phyloP scores from a whole-genome alignment of 2,329 filamentous ascomycete genomes.

The Trichoderma brevicompactum region DNA sequence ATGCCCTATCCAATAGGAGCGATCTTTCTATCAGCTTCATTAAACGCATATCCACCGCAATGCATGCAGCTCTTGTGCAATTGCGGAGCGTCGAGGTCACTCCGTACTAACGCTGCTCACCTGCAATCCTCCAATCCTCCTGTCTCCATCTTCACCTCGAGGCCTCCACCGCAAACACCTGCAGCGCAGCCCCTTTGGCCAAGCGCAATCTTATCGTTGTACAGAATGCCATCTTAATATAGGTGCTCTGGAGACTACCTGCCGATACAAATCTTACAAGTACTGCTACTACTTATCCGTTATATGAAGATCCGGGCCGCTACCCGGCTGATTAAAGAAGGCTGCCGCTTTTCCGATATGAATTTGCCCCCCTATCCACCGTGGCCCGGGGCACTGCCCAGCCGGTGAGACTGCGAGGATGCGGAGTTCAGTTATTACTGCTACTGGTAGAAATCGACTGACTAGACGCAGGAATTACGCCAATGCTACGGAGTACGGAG shows the following conservation, averaged over 20 bases:
- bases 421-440: slow-evolving; percentile 13
- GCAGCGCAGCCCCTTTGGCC: slow-evolving; percentile 1
- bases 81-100: not conserved
- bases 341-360: slow-evolving; percentile 22
- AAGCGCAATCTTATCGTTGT: slow-evolving; percentile 16
- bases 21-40: slow-evolving; percentile 7
- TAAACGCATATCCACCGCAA: slow-evolving; percentile 26
- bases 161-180: not conserved
- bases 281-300: not conserved
- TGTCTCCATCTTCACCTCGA: slow-evolving; percentile 10
- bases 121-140: slow-evolving; percentile 3
- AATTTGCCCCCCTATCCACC: slow-evolving; percentile 4
- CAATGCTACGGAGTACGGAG: slow-evolving; percentile 8
- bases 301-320: slow-evolving; percentile 19
- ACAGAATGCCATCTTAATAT: slow-evolving; percentile 8
- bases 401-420: slow-evolving; percentile 16
- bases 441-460: not conserved
- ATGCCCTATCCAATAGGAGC: slow-evolving; percentile 22
- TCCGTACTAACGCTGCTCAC: slow-evolving; percentile 6
- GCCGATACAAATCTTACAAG: not conserved
- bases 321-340: slow-evolving; percentile 1
- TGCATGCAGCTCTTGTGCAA: not conserved
- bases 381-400: slow-evolving; percentile 13
- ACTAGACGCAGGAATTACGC: not conserved
- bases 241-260: slow-evolving; percentile 11